These are phyloP conservation scores for Dendrobium officinale DNA, from an alignment of 106 monocot genomes.

Conservation along the genomic window DNA sequence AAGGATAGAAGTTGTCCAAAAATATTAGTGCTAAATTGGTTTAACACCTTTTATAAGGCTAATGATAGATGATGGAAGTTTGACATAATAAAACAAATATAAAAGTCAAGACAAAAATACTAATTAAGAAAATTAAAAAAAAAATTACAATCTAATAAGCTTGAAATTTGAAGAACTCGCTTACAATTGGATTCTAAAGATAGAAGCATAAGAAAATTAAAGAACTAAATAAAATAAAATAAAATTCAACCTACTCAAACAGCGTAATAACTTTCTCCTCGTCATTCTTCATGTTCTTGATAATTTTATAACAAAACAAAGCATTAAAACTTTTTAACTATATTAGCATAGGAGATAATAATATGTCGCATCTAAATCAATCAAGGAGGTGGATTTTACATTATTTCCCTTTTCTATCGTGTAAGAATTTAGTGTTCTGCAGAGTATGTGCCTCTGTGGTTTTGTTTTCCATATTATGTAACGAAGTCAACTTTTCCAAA, in stretches of 20 bases:
- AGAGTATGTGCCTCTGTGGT: neutral
- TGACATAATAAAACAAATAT: neutral
- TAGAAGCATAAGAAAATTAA: neutral
- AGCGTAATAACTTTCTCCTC: neutral
- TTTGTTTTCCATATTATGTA: neutral
- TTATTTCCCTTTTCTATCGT: neutral
- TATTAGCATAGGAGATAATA: neutral
- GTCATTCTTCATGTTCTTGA: neutral
- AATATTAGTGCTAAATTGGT: neutral
- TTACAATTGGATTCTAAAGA: neutral
- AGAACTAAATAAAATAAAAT: neutral
- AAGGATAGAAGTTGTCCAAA: neutral
- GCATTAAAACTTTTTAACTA: neutral
- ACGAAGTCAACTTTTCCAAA: no score
- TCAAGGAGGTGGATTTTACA: neutral
- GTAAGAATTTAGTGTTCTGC: neutral
- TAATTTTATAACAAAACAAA: neutral
- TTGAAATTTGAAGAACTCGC: neutral
- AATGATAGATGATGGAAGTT: neutral
- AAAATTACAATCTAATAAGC: neutral
- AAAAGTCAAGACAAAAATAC: neutral
- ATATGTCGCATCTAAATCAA: neutral
- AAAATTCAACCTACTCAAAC: neutral
- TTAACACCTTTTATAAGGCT: neutral
- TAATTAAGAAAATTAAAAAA: neutral